These are phyloP conservation scores for Trametes cingulata DNA, from an alignment of 768 basidiomycete genomes.

Conservation along the genomic window DNA sequence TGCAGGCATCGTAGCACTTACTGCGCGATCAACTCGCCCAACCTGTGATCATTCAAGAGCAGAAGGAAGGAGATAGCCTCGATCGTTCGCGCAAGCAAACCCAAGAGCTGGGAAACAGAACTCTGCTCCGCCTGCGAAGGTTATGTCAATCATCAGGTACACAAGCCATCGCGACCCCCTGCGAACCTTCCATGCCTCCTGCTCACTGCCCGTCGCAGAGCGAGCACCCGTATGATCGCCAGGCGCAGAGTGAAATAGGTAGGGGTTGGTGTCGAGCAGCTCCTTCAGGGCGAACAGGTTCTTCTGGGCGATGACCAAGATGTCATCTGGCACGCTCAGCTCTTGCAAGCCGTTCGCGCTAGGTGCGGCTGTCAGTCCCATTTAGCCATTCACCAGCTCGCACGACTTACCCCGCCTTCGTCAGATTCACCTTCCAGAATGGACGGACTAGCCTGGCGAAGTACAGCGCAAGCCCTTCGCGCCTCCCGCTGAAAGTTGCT, in stretches of 20 bases:
- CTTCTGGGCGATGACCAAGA: constrained; percentile 71
- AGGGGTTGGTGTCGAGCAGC: constrained; percentile 78
- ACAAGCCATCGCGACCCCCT: background rate
- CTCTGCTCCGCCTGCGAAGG: constrained; percentile 67
- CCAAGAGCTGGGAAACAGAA: constrained; percentile 76
- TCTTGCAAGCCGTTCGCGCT: constrained; percentile 51
- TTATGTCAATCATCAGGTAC: background rate
- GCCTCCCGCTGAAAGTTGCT: constrained; percentile 80
- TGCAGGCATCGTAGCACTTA: constrained; percentile 39
- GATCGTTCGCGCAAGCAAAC: constrained; percentile 79
- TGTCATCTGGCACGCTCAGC: constrained; percentile 62
- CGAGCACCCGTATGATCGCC: constrained; percentile 64
- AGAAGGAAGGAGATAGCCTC: constrained; percentile 95
- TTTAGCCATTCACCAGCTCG: background rate
- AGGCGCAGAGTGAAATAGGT: constrained; percentile 81
- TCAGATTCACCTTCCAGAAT: constrained; percentile 85
- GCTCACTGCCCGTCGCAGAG: constrained; percentile 58
- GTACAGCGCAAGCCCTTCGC: constrained; percentile 87
- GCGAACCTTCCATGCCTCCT: constrained; percentile 86
- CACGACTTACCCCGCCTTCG: constrained; percentile 55
- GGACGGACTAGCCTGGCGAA: constrained; percentile 84
- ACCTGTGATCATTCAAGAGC: constrained; percentile 86
- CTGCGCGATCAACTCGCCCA: constrained; percentile 83
- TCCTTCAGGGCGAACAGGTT: constrained; percentile 77
- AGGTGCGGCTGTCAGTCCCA: background rate